Base-by-base conservation (phyloP, 2,329 filamentous ascomycete genomes). In the Clonostachys byssicola region DNA sequence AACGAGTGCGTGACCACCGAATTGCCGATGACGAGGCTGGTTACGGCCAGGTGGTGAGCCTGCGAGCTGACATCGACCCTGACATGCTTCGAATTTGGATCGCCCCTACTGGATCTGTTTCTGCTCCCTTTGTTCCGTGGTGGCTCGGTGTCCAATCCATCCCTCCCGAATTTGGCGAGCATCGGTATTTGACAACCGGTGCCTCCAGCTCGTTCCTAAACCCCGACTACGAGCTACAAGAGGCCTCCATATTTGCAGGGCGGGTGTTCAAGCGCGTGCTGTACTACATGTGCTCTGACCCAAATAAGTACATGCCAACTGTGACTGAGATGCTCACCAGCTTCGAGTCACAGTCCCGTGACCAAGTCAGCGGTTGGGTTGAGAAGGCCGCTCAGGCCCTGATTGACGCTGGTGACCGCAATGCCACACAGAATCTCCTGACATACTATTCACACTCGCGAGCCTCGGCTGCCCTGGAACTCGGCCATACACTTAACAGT, bases 281-380 rank as follows among this genome's bases (percentile, higher is more conserved):
- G 42, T 60, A 59, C 54, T 60, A 60, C 50, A 58, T 54, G 53
- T 60, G 58, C 51, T 56, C 54, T 5, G 53, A 51, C 6, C 58
- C 58, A 2, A 47, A 54, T 16, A 40, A 30, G 4, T 53, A 57
- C 35, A 47, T 55, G 20, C 58, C 56, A 9, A 16, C 58, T 20
- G 57, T 60, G 34, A 60, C 56, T 10, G 47, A 51, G 30, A 55
- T 56, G 53, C 46, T 59, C 42, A 50, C 46, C 9, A 45, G 49
- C 5, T 60, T 60, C 44, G 58, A 60, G 52, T 47, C 47, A 35
- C 48, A 55, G 47, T 55, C 54, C 33, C 40, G 34, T 20, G 43
- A 45, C 8, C 53, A 59, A 34, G 20, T 58, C 5, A 17, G 23
- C 2, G 17, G 33, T 20, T 47, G 46, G 51, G 56, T 59, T 36